Evolutionary conservation across 2,329 filamentous ascomycete genomes (phyloP).

Genomic region (Ustulina deusta): DNA sequence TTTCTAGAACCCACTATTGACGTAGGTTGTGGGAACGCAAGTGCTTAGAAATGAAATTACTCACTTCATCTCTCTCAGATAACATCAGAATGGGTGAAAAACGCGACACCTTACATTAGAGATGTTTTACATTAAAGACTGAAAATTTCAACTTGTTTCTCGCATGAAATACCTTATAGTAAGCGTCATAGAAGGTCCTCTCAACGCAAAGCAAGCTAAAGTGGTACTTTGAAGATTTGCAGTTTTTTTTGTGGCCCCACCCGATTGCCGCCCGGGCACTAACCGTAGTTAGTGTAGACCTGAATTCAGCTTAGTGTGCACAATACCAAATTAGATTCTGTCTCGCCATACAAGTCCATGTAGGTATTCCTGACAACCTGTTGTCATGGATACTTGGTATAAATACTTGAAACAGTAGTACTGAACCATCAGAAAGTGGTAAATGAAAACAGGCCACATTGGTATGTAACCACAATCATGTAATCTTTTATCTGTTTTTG

Average conservation of each 20-base stretch:
- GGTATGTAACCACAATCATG: too few species aligned
- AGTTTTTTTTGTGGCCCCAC: not conserved
- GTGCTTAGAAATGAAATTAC: not conserved
- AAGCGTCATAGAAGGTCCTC: too few species aligned
- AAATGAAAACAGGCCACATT: not conserved
- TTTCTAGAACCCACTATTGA: not conserved
- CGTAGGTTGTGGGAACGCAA: not conserved
- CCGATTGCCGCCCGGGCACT: not conserved
- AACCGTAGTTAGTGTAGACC: not conserved
- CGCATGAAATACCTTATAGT: too few species aligned
- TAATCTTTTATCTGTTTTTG: not conserved
- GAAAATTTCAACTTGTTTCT: too few species aligned
- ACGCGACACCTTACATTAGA: too few species aligned
- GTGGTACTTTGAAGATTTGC: too few species aligned
- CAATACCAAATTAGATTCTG: too few species aligned
- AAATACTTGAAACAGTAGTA: too few species aligned
- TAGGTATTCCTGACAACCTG: not conserved
- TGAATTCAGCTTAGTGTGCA: not conserved
- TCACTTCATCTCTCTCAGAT: not conserved
- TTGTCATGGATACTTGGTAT: not conserved
- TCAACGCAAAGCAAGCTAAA: too few species aligned
- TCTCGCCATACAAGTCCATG: too few species aligned
- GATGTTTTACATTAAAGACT: too few species aligned
- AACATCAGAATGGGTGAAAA: not conserved
- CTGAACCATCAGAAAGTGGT: not conserved